These are phyloP conservation scores for Eucalyptus sideroxylon DNA, from an alignment of 345 rosid species.

Conservation along the genomic window DNA sequence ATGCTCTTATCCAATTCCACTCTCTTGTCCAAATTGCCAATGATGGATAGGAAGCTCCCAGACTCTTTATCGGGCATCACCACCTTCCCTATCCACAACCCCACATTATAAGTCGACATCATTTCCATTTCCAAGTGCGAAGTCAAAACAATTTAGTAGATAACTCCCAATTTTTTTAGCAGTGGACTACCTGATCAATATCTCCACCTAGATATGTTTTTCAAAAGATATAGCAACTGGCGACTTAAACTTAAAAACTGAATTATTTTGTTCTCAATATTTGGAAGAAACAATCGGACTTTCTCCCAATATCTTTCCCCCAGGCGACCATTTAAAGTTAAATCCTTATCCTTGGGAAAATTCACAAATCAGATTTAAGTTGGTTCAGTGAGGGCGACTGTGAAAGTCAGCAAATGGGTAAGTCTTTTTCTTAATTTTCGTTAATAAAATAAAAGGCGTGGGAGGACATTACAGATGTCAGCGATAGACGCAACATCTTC, in stretches of 20 bases:
- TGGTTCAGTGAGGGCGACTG: too few relatives aligned
- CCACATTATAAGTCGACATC: not conserved
- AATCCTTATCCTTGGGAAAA: too few relatives aligned
- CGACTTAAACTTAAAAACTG: not conserved
- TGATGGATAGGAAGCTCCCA: slow-evolving; percentile 18
- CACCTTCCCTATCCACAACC: slow-evolving; percentile 17
- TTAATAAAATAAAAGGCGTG: too few relatives aligned
- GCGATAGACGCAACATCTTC: too few relatives aligned
- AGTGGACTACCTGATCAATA: not conserved
- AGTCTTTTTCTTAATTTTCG: too few relatives aligned
- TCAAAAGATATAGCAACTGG: not conserved
- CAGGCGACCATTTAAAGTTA: too few relatives aligned
- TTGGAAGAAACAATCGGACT: too few relatives aligned
- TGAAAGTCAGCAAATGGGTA: too few relatives aligned
- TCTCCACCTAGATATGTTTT: not conserved
- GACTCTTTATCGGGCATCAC: slow-evolving; percentile 28
- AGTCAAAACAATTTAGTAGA: not conserved
- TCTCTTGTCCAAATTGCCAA: slow-evolving; percentile 37
- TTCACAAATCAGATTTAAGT: too few relatives aligned
- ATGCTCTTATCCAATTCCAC: slow-evolving; percentile 27
- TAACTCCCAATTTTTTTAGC: not conserved
- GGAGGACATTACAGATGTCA: too few relatives aligned
- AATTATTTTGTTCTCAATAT: too few relatives aligned
- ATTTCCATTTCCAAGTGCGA: not conserved
- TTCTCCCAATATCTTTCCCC: too few relatives aligned